Conservation (phyloP, 257 asterid genomes). For the Nicotiana sylvestris region DNA sequence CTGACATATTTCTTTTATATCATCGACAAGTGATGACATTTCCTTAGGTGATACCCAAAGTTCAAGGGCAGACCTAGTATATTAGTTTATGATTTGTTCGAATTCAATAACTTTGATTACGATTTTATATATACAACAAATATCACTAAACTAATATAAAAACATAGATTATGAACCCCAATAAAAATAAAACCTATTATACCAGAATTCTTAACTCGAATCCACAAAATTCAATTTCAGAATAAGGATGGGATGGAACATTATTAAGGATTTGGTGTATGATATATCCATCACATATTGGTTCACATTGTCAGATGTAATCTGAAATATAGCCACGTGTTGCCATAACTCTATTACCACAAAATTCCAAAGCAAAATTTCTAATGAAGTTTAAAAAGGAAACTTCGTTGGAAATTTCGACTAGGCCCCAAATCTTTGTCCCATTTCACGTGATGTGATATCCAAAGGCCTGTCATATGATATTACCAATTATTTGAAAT, state of each 20-base stretch:
- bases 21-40: no score
- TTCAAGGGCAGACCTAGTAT: no score
- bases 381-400: neutral
- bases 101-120: no score
- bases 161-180: no score
- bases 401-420: neutral
- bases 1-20: no score
- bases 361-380: neutral
- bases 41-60: no score
- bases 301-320: neutral
- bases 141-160: no score
- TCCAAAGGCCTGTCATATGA: neutral
- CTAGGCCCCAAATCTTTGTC: neutral
- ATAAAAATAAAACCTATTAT: no score
- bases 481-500: neutral
- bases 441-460: neutral
- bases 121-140: no score
- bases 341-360: neutral
- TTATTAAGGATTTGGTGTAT: neutral
- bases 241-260: neutral
- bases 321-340: neutral
- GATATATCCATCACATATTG: neutral
- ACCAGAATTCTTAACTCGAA: no score
- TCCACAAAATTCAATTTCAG: no score
- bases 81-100: no score